Evolutionary conservation across 2,329 filamentous ascomycete genomes (phyloP), one percentile per base, ranked within the genome.

Genomic region (Aureobasidium sp.): DNA sequence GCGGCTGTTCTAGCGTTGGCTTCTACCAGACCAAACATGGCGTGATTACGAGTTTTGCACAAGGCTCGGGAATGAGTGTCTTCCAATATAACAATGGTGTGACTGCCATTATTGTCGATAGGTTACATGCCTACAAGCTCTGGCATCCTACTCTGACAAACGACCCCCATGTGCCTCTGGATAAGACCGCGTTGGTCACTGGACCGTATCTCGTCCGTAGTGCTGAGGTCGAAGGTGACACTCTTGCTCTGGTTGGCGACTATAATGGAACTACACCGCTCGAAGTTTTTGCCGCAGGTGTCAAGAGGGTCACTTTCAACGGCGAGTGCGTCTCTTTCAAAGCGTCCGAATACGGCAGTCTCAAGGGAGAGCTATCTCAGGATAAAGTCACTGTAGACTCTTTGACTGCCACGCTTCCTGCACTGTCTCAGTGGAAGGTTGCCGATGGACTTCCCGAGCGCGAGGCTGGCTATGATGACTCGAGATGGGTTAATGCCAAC

Each of bases 101-200:
- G 3, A 65, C 83, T 0, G 73, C 81, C 3, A 81, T 83, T 59
- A 72, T 85, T 5, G 74, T 84, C 2, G 82, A 84, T 51, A 76
- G 78, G 32, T 69, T 76, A 10, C 78, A 81, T 0, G 83, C 81
- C 1, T 85, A 81, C 78, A 80, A 78, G 6, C 82, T 85, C 67
- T 85, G 81, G 73, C 82, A 82, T 2, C 78, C 82, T 3, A 73
- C 78, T 1, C 72, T 83, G 10, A 78, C 77, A 0, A 68, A 67
- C 1, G 73, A 79, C 61, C 82, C 82, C 0, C 70, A 76, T 48
- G 77, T 78, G 0, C 69, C 71, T 2, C 74, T 79, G 5, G 50
- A 63, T 13, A 29, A 55, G 43, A 63, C 62, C 24, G 69, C 77
- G 2, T 68, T 78, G 15, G 73, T 77, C 0, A 69, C 73, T 41